Evolutionary conservation across 176 grass and related monocot genomes (phyloP), one percentile per base, ranked within the genome.

Genomic region (Juncus effusus): DNA sequence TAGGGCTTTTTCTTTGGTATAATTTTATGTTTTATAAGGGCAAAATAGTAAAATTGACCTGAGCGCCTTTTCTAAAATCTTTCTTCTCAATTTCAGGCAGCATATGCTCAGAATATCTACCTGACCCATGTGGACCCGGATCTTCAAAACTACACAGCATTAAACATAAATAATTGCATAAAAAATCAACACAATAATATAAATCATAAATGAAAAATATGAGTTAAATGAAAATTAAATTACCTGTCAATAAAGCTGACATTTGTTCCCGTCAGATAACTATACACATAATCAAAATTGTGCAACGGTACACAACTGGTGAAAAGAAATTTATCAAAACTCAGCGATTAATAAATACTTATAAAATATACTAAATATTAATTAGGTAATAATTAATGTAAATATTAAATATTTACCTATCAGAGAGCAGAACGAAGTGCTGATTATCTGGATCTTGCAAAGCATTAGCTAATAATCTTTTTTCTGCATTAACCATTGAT

Each of bases 211-310:
- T 56, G 28, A 9, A 38, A 72, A 79, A 63, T 16, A 39, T 62
- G 67, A 56, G 28, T 38, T 51, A 50, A 38, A 47, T 76, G 42
- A 51, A 11, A 38, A 55, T 1, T 67, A 36, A 60, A 61, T 89
- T 82, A 99, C 95, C 89, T 89, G 77, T 99, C 95, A 87, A 99
- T 44, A 87, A 99, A 99, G 83, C 95, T 99, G 76, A 94, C 74
- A 16, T 99, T 99, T 69, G 89, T 99, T 63, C 83, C 95, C 89
- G 82, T 74, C 15, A 99, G 78, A 94, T 93, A 99, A 72, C 80
- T 88, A 84, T 93, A 94, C 53, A 99, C 70, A 87, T 99, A 99
- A 78, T 99, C 95, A 12, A 99, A 94, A 76, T 94, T 99, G 77
- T 99, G 89, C 59, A 99, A 78, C 62, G 95, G 95, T 56, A 94